phyloP scores from a whole-genome alignment of 2,329 filamentous ascomycete genomes.

The Claviceps pusilla region DNA sequence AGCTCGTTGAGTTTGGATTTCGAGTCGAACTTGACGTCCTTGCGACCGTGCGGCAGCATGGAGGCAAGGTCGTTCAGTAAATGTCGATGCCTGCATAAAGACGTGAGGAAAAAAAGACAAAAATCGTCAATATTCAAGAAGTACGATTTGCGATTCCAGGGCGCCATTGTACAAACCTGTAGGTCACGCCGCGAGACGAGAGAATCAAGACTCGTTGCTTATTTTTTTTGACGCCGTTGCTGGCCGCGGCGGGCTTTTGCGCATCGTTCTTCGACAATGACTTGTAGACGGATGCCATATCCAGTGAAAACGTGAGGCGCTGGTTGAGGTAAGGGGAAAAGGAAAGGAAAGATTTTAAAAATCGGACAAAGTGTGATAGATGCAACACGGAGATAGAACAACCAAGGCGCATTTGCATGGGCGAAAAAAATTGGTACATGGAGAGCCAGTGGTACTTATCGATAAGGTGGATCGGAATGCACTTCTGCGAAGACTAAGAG shows the following conservation, averaged over 20 bases:
- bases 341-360: background rate
- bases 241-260: constrained; percentile 33
- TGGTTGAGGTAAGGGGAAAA: background rate
- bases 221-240: constrained; percentile 42
- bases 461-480: background rate
- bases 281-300: constrained; percentile 60
- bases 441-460: background rate
- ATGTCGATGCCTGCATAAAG: constrained; percentile 61
- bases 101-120: background rate
- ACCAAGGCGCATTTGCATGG: background rate
- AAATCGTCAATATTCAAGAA: background rate
- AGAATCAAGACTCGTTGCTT: constrained; percentile 75
- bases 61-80: constrained; percentile 76
- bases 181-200: constrained; percentile 83
- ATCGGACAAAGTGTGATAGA: background rate
- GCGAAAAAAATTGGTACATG: background rate
- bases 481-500: background rate
- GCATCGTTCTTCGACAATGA: constrained; percentile 47
- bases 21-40: constrained; percentile 93
- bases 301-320: background rate
- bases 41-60: constrained; percentile 80
- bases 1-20: constrained; percentile 77
- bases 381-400: background rate
- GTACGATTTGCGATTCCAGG: background rate
- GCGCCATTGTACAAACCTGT: constrained; percentile 40